A percentile compares a stretch with the other conserved stretches of the same genome.
phyloP scores from a whole-genome alignment of 768 basidiomycete genomes.

The Suillus decipiens region DNA sequence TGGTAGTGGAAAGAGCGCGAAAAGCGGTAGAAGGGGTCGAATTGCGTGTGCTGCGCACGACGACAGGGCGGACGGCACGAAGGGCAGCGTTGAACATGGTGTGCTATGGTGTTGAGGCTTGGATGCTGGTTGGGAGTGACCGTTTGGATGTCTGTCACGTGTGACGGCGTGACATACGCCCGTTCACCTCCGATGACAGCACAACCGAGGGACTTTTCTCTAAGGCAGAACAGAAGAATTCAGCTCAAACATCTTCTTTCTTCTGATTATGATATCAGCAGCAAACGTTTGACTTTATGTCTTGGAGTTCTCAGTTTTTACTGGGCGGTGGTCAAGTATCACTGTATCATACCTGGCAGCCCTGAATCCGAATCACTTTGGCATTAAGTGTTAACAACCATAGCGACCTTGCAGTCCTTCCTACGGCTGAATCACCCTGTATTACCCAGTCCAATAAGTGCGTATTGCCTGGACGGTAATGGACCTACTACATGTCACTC shows the following conservation, averaged over 20 bases:
- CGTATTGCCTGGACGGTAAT: too few relatives aligned
- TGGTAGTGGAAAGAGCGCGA: constrained; percentile 62
- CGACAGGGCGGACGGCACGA: constrained; percentile 30
- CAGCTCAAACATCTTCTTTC: neutral
- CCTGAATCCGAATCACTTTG: neutral
- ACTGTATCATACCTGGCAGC: neutral
- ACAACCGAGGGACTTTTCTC: neutral
- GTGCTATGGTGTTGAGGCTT: constrained; percentile 14
- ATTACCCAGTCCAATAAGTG: neutral
- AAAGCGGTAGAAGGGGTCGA: constrained; percentile 30
- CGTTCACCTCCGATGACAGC: constrained; percentile 16
- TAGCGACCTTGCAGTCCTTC: neutral
- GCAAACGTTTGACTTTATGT: neutral
- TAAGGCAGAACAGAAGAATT: neutral
- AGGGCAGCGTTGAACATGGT: constrained; percentile 31
- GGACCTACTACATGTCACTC: too few relatives aligned
- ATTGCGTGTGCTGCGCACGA: constrained; percentile 20
- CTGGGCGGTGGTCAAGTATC: neutral
- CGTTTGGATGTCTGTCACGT: constrained; percentile 21
- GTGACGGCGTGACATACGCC: constrained; percentile 21
- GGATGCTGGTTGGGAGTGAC: constrained; percentile 23
- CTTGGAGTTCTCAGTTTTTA: neutral
- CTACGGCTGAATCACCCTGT: too few relatives aligned
- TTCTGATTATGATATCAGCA: neutral
- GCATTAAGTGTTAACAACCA: neutral